Base-by-base conservation (phyloP, 192 early-diverging fungal species). In the Chytriomyces sp. region DNA sequence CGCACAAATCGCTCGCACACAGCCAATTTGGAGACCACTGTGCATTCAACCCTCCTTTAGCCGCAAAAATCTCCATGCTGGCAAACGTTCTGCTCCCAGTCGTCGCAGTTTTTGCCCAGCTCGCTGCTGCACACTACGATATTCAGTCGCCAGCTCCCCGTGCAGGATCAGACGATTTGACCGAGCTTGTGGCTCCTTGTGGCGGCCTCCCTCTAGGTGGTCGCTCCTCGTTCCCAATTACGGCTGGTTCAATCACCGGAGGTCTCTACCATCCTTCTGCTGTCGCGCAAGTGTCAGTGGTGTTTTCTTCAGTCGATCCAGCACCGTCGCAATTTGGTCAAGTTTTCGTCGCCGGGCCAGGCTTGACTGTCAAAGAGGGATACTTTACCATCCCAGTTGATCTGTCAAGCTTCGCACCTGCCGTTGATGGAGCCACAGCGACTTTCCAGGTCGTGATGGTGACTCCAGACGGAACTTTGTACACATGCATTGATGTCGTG, bases 141-240 rank as follows among this genome's bases (percentile, higher is more conserved):
- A 1, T 62, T 17, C 14, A 37, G 32, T 37, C 17, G 14, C 60
- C 60, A 19, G 33, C 60, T n/a, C 60, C 60, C 0, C 60, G 60
- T 62, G 60, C 8, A 19, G 60, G 60, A 0, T 37, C 60, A 30
- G 56, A 41, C 40, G 84, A 85, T 3, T 41, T 54, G 31, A 77
- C 53, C 4, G 85, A 88, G 33, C 75, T 79, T 4, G 78, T 59
- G 31, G 79, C 69, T 28, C 86, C 85, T 38, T 88, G 86, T 55
- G 85, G 85, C 39, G 81, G 81, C 2, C 86, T 78, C 63, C 63
- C 78, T 28, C 59, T 73, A 3, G 78, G 74, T n/a, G 30, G 57
- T 41, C 79, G 85, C 37, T 70, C 74, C 19, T 33, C 76, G 33
- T 81, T 88, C 59, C 84, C 85, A 22, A 30, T 86, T 53, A 64